These are phyloP conservation scores for Suillus brevipes DNA, from an alignment of 768 basidiomycete species.

Conservation along the genomic window DNA sequence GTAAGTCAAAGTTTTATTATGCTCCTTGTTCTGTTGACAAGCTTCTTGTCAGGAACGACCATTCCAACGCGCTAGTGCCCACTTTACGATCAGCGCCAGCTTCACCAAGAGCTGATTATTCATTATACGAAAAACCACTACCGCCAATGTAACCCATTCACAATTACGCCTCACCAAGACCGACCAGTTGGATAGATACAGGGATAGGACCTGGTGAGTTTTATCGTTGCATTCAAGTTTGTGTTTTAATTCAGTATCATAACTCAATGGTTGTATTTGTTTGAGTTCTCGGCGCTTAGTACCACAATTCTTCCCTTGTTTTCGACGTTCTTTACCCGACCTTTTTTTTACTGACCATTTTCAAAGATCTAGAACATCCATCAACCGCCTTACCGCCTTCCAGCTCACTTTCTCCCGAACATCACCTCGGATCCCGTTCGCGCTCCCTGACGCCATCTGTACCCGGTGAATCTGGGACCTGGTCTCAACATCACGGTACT, in stretches of 20 bases:
- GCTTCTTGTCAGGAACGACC: constrained; percentile 19
- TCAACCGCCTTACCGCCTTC: constrained; percentile 34
- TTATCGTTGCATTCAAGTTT: background rate
- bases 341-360: constrained; percentile 19
- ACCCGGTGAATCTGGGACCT: constrained; percentile 24
- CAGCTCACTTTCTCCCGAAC: constrained; percentile 31
- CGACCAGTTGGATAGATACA: constrained; percentile 28
- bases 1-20: constrained; percentile 20
- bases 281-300: constrained; percentile 23
- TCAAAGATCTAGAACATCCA: constrained; percentile 30
- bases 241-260: background rate
- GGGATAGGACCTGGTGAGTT: constrained; percentile 22
- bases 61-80: constrained; percentile 27
- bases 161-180: constrained; percentile 11
- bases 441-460: constrained; percentile 41
- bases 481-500: constrained; percentile 23
- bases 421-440: constrained; percentile 34
- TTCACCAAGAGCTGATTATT: constrained; percentile 14
- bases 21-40: constrained; percentile 1
- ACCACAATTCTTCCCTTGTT: constrained; percentile 21
- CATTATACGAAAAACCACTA: constrained; percentile 36
- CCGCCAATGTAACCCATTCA: constrained; percentile 34
- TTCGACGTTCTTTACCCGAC: constrained; percentile 17
- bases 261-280: constrained; percentile 3
- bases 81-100: constrained; percentile 26